phyloP scores from a whole-genome alignment of 1,284 basidiomycete genomes.

The Ustilago esculenta region DNA sequence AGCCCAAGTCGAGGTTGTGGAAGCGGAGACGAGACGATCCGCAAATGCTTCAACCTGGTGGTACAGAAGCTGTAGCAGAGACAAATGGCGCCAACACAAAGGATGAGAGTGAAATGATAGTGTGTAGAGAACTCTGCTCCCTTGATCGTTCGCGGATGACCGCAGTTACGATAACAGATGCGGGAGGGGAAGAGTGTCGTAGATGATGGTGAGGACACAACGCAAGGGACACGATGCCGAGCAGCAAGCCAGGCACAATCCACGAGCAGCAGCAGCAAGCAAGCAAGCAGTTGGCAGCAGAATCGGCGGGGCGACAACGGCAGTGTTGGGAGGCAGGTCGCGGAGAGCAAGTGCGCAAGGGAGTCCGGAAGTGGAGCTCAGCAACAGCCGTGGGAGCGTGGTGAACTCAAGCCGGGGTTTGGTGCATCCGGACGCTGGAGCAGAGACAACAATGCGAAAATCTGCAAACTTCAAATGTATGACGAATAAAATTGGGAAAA shows the following conservation, averaged over 20 bases:
- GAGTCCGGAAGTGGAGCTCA: no score
- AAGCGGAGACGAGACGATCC: background rate
- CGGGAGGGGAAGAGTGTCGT: background rate
- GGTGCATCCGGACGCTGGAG: background rate
- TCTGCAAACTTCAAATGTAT: no score
- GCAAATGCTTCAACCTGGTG: no score
- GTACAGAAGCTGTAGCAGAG: background rate
- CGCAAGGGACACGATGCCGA: background rate
- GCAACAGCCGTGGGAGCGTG: no score
- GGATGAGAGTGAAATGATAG: background rate
- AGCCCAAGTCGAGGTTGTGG: no score
- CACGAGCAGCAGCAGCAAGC: background rate
- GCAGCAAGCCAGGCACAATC: background rate
- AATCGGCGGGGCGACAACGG: no score
- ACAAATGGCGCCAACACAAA: background rate
- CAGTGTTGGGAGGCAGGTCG: no score
- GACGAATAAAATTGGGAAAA: no score
- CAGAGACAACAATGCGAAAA: no score
- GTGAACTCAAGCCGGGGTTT: background rate
- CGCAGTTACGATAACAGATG: slow-evolving; percentile 11
- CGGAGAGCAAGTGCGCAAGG: no score
- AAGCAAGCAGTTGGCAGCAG: no score
- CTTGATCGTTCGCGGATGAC: slow-evolving; percentile 12
- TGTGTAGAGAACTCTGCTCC: slow-evolving; percentile 1
- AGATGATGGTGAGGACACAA: slow-evolving; percentile 5